Conservation (phyloP, 208 protist genomes). For the Leishmania amazonensis region DNA sequence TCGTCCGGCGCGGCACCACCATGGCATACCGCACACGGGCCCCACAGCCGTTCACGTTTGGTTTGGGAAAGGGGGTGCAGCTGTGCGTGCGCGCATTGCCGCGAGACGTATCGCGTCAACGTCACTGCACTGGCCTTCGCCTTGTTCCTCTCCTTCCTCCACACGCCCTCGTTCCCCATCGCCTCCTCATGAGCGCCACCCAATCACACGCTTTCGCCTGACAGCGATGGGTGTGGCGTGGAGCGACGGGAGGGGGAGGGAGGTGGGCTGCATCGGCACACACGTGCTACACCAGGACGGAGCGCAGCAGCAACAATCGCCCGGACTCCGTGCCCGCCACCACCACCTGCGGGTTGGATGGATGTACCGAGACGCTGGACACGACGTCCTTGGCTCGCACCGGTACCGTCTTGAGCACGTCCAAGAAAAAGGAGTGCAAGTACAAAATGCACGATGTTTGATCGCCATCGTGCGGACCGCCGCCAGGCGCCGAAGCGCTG, state of each 20-base stretch:
- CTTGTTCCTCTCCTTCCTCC: not conserved
- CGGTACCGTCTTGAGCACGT: conserved; percentile 49
- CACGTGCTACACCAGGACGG: not conserved
- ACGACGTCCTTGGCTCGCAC: conserved; percentile 38
- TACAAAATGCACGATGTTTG: conserved; percentile 44
- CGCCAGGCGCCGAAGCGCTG: not conserved
- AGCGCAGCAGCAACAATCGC: conserved; percentile 24
- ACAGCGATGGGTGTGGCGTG: not conserved
- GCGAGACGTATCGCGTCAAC: not conserved
- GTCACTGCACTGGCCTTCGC: not conserved
- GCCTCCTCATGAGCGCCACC: not conserved
- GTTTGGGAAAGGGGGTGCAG: not conserved
- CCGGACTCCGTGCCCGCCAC: conserved; percentile 47
- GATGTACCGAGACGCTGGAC: conserved; percentile 56
- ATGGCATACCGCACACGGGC: not conserved
- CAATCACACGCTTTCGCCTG: not conserved
- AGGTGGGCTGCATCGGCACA: not conserved
- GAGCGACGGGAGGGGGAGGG: not conserved
- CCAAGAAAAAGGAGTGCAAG: conserved; percentile 79
- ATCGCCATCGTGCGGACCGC: not conserved
- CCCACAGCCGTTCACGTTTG: not conserved
- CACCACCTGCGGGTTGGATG: conserved; percentile 66
- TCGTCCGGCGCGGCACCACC: not conserved
- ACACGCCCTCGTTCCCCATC: not conserved
- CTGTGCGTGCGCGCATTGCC: not conserved